phyloP scores from a whole-genome alignment of 2,329 filamentous ascomycete species.

The Verticillium albo-atrum region DNA sequence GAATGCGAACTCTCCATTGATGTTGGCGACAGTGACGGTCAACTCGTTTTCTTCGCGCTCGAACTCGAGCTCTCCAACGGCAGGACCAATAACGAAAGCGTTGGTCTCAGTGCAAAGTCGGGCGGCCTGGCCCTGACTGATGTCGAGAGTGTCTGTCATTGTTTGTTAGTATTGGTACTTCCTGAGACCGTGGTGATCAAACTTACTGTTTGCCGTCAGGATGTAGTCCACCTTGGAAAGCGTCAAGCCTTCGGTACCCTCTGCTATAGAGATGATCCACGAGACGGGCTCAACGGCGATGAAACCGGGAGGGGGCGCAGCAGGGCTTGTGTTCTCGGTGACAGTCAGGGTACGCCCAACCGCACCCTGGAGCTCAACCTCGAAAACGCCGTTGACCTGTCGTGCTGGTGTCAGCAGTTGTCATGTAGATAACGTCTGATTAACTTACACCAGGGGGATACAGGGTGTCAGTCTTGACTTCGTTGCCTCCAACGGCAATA shows the following conservation, averaged over 20 bases:
- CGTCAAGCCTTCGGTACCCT: slow-evolving; percentile 24
- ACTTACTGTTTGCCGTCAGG: slow-evolving; percentile 27
- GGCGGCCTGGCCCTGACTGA: slow-evolving; percentile 29
- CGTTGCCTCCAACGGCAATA: slow-evolving; percentile 23
- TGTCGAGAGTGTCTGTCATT: slow-evolving; percentile 23
- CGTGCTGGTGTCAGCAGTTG: neutral
- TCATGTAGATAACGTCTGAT: too few relatives aligned
- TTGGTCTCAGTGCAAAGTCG: slow-evolving; percentile 28
- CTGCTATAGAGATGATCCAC: slow-evolving; percentile 26
- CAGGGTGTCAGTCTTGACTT: slow-evolving; percentile 25
- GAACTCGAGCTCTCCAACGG: slow-evolving; percentile 34
- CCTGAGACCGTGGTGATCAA: neutral
- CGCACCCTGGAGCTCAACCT: slow-evolving; percentile 33
- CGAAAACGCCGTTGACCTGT: slow-evolving; percentile 26
- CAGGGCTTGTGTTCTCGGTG: slow-evolving; percentile 29
- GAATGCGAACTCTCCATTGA: slow-evolving; percentile 27
- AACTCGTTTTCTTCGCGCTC: slow-evolving; percentile 36
- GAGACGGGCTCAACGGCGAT: slow-evolving; percentile 29
- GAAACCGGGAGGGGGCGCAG: slow-evolving; percentile 29
- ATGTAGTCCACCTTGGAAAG: slow-evolving; percentile 36
- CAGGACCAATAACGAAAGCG: slow-evolving; percentile 28
- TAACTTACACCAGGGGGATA: slow-evolving; percentile 27
- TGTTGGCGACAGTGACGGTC: slow-evolving; percentile 20
- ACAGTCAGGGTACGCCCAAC: slow-evolving; percentile 27
- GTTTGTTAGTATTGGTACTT: neutral